Evolutionary conservation across 495 filamentous ascomycete genomes (phyloP), one percentile per base, ranked within the genome.

Genomic region (Aspergillus hancockii): DNA sequence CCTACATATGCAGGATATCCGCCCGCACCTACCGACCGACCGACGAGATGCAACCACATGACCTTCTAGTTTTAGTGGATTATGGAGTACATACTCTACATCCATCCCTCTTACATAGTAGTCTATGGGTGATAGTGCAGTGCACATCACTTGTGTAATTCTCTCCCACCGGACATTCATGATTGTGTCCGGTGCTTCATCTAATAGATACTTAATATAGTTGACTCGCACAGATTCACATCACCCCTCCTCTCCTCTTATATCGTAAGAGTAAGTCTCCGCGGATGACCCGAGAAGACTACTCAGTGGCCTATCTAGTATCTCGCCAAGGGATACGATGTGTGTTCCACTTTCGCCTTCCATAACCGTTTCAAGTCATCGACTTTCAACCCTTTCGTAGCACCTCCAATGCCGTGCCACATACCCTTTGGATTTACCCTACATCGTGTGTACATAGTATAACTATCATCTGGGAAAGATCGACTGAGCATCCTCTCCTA

Each of bases 141-240:
- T 45, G 45, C 38, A 55, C 53, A 55, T 55, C 53, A 55, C 53
- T 38, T 55, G 38, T 55, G 28, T 55, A 46, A 34, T 46, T 19
- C 18, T 55, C 25, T 55, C 45, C 41, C 53, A 55, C 38, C 53
- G 25, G 19, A 13, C 38, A 3, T 13, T 41, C 12, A 34, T 55
- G 19, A 31, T 57, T 47, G 22, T 16, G n/a, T 49, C 54, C 54
- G 47, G 19, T 28, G 41, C 45, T 46, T 36, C 19, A 36, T 18
- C 31, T 57, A 13, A 54, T 54, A 32, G 34, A 50, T 57, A 32
- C 43, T 47, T 47, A 47, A 47, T 47, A 47, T 47, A 47, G 43
- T n/a, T 47, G 43, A 47, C 43, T 47, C 43, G 43, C 43, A 47
- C 43, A 47, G 43, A 50, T 57, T 34, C 41, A 8, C 25, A 31